phyloP scores from a whole-genome alignment of 352 stramenopile genomes.

The Pythium pyrilobum region DNA sequence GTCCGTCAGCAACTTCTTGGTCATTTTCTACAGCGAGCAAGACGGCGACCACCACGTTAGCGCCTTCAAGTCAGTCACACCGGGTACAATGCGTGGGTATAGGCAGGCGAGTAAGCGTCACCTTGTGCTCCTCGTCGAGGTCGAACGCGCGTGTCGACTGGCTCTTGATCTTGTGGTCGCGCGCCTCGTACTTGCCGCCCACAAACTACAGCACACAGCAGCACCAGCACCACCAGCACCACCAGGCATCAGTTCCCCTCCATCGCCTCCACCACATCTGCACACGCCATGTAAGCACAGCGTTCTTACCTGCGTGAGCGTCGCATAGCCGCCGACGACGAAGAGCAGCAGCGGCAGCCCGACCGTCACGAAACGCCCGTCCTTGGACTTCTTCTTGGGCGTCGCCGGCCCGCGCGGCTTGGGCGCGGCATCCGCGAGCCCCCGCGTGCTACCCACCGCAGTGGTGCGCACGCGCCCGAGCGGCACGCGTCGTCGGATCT shows the following conservation, averaged over 20 bases:
- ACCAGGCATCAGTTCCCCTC: neutral
- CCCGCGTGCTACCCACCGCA: neutral
- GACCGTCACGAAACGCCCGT: constrained; percentile 57
- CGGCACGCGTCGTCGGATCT: neutral
- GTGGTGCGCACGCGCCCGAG: neutral
- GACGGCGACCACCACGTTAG: too few relatives aligned
- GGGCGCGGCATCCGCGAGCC: constrained; percentile 5
- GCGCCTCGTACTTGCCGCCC: constrained; percentile 74
- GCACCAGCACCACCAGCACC: constrained; percentile 1
- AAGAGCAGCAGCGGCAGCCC: constrained; percentile 80
- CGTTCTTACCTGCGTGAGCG: constrained; percentile 57
- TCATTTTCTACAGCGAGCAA: constrained; percentile 55
- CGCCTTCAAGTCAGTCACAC: too few relatives aligned
- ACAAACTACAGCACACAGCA: constrained; percentile 51
- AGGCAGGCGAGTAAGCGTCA: constrained; percentile 10
- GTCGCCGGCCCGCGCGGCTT: constrained; percentile 1
- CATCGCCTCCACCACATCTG: too few relatives aligned
- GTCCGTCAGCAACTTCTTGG: constrained; percentile 71
- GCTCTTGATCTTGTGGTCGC: constrained; percentile 79
- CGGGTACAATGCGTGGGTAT: neutral
- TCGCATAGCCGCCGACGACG: constrained; percentile 70
- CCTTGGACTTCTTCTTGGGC: constrained; percentile 49
- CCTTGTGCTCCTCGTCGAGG: constrained; percentile 83
- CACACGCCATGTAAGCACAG: neutral
- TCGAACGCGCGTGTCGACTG: constrained; percentile 78